A percentile compares a stretch with the other conserved stretches of the same genome.
Evolutionary conservation across 495 filamentous ascomycete species (phyloP).

Genomic region (Penicillium silybi): DNA sequence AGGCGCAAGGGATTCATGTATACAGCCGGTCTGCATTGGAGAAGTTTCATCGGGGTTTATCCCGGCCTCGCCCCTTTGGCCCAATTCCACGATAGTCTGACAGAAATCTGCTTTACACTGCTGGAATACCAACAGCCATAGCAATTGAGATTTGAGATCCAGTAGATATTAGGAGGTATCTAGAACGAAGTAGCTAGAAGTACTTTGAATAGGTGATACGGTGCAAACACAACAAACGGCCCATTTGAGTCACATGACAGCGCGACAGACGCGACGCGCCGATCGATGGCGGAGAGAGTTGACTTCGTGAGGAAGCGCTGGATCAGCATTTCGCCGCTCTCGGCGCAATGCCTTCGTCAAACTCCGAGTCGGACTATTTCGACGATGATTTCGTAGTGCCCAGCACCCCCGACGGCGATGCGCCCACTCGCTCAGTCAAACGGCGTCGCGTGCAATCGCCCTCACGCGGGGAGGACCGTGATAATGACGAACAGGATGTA

Average conservation of each 20-base stretch:
- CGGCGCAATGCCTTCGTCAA: constrained; percentile 17
- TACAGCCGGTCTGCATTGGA: not conserved
- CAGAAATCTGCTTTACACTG: not conserved
- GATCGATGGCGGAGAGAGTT: not conserved
- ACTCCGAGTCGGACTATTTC: constrained; percentile 24
- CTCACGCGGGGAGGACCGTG: constrained; percentile 2
- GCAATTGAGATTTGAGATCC: not conserved
- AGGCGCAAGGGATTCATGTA: not conserved
- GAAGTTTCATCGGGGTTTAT: not conserved
- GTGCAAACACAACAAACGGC: not conserved
- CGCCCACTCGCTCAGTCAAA: constrained; percentile 29
- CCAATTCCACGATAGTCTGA: not conserved
- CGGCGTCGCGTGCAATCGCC: constrained; percentile 30
- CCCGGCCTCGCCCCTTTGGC: not conserved
- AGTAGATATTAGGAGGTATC: too few species aligned
- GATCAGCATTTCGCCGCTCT: not conserved
- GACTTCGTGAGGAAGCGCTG: not conserved
- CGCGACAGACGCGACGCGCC: constrained; percentile 4
- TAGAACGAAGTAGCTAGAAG: too few species aligned
- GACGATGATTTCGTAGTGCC: constrained; percentile 34
- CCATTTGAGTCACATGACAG: constrained; percentile 5
- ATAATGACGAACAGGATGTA: constrained; percentile 12
- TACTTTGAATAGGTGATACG: too few species aligned
- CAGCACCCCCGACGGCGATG: constrained; percentile 11
- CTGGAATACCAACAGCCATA: not conserved